A percentile compares a stretch with the other conserved stretches of the same genome.
Conservation (phyloP, 192 early-diverging fungal species). For the Spizellomyces sp. region DNA sequence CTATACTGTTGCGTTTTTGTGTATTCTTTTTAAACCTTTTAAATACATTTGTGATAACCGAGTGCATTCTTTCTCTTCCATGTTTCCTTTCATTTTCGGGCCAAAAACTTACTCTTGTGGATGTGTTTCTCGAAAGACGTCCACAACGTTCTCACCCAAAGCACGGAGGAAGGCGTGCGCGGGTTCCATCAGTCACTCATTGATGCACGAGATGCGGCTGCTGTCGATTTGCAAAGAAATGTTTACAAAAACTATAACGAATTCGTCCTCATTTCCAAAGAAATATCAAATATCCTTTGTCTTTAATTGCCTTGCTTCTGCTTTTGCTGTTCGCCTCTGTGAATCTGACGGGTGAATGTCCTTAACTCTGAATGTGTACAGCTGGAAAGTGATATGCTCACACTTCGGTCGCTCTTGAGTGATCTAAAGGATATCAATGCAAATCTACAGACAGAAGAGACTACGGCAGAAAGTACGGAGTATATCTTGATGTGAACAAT, state of each 20-base stretch:
- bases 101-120: too few species aligned
- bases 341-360: too few species aligned
- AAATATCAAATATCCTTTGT: constrained; percentile 61
- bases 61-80: neutral
- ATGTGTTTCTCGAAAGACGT: constrained; percentile 45
- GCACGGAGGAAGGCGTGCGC: constrained; percentile 62
- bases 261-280: constrained; percentile 85
- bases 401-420: constrained; percentile 65
- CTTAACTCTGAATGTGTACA: neutral
- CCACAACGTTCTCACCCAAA: constrained; percentile 49
- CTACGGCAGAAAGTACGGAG: neutral
- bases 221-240: constrained; percentile 75
- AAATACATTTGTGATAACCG: neutral
- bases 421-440: constrained; percentile 68
- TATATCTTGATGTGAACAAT: neutral
- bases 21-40: neutral
- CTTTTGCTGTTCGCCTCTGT: too few species aligned
- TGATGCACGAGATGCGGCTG: constrained; percentile 69
- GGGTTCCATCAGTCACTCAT: constrained; percentile 56
- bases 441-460: constrained; percentile 38
- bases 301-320: too few species aligned
- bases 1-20: neutral
- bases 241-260: constrained; percentile 84
- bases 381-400: constrained; percentile 77
- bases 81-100: too few species aligned